phyloP scores from a whole-genome alignment of 441 rosid genomes.

The Arabidopsis hybrid region DNA sequence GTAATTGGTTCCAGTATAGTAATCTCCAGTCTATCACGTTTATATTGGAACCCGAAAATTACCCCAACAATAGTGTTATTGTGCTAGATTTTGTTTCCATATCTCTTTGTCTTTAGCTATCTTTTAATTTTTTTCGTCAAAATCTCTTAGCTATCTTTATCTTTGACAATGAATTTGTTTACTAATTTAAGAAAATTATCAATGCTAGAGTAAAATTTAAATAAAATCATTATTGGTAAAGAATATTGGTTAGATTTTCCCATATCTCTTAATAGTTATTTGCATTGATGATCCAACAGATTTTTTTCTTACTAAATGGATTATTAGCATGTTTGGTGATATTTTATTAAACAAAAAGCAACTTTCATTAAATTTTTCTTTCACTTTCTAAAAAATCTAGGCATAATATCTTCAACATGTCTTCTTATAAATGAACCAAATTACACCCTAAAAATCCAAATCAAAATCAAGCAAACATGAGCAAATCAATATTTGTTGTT shows the following conservation, averaged over 20 bases:
- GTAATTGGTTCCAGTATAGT: no score
- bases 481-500: neutral
- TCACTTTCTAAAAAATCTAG: neutral
- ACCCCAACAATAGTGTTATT: no score
- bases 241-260: neutral
- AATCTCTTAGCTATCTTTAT: no score
- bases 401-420: neutral
- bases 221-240: neutral
- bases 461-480: slow-evolving; percentile 22
- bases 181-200: no score
- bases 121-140: no score
- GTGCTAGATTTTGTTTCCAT: no score
- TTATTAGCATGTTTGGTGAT: neutral
- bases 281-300: neutral
- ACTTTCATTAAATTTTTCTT: neutral
- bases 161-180: no score
- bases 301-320: neutral
- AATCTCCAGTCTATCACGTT: no score
- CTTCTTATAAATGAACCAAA: neutral
- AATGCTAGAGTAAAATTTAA: neutral
- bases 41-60: no score
- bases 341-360: neutral
- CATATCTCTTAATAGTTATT: neutral
- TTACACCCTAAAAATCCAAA: neutral
- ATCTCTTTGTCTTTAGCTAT: no score